Conservation (phyloP, 1,284 basidiomycete species). For the Mrakiaceae sp. region DNA sequence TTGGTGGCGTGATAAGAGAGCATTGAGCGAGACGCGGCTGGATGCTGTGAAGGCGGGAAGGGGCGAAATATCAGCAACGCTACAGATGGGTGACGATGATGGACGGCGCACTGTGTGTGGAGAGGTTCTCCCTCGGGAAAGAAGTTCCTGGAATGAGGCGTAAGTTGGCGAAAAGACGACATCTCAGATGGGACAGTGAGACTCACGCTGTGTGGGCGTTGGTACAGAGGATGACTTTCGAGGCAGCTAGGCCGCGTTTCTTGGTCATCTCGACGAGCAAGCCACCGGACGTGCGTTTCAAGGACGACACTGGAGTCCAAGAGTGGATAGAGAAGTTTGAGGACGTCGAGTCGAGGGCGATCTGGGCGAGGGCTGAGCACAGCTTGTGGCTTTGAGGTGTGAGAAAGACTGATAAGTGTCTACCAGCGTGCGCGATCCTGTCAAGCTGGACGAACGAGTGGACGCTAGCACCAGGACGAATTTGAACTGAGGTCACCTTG, state of each 20-base stretch:
- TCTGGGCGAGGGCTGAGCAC: constrained; percentile 21
- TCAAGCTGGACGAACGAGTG: neutral
- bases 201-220: constrained; percentile 25
- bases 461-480: neutral
- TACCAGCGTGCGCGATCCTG: no score
- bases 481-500: neutral
- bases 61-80: neutral
- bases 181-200: no score
- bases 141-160: neutral
- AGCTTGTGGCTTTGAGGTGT: constrained; percentile 20
- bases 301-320: constrained; percentile 21
- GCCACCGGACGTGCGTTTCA: no score
- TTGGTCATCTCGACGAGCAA: constrained; percentile 18
- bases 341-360: constrained; percentile 18
- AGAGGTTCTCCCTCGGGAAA: neutral
- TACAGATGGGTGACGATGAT: neutral
- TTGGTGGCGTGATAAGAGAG: constrained; percentile 13
- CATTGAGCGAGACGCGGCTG: constrained; percentile 5
- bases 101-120: neutral
- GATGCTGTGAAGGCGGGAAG: neutral
- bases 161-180: no score
- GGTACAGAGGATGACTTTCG: constrained; percentile 24
- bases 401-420: no score
- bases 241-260: constrained; percentile 8
- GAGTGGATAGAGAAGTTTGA: constrained; percentile 20